Conservation (phyloP, 768 basidiomycete species). For the Serendipita indica region DNA sequence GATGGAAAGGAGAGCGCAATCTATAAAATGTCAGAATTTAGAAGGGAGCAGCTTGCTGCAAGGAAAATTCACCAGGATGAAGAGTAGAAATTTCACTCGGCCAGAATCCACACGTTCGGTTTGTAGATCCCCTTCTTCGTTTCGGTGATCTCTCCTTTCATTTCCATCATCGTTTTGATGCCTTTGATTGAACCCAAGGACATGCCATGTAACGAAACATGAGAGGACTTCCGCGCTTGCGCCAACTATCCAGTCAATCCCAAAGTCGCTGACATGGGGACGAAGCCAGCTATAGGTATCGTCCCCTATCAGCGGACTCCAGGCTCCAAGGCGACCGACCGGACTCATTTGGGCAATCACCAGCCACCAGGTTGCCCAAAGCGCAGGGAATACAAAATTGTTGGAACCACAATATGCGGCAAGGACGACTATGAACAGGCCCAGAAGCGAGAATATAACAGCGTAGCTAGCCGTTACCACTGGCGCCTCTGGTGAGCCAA, state of each 20-base stretch:
- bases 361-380: slow-evolving; percentile 56
- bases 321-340: slow-evolving; percentile 54
- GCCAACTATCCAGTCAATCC: slow-evolving; percentile 60
- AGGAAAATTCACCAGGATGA: slow-evolving; percentile 21
- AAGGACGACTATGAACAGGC: background rate
- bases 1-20: too few relatives aligned
- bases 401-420: background rate
- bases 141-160: too few relatives aligned
- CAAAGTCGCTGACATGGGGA: slow-evolving; percentile 39
- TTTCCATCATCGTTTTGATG: slow-evolving; percentile 3
- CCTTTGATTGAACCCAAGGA: slow-evolving; percentile 29
- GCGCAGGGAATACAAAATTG: slow-evolving; percentile 41
- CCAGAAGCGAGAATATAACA: background rate
- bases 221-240: slow-evolving; percentile 59
- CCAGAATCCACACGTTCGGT: too few relatives aligned
- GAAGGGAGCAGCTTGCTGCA: too few relatives aligned
- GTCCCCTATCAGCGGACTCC: slow-evolving; percentile 42
- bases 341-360: slow-evolving; percentile 41
- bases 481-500: background rate
- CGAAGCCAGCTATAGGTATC: slow-evolving; percentile 52
- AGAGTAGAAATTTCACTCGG: slow-evolving; percentile 23
- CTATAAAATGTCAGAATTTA: too few relatives aligned
- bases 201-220: slow-evolving; percentile 37
- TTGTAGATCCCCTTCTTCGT: too few relatives aligned
- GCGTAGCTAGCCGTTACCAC: background rate